Conservation (phyloP, 2,329 filamentous ascomycete genomes). For the Clarireedia homoeocarpa region DNA sequence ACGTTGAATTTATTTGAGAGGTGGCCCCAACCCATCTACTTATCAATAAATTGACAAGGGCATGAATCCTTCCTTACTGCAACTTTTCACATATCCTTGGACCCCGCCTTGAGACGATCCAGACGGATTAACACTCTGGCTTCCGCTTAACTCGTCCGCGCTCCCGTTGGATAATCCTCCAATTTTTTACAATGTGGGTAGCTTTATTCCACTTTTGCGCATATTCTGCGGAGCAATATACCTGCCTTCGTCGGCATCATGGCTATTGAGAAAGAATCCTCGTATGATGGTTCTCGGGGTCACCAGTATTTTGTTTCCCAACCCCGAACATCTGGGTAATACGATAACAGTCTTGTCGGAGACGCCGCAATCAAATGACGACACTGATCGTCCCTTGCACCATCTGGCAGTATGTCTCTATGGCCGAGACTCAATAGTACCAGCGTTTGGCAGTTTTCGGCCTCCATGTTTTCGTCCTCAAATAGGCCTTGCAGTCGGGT, state of each 20-base stretch:
- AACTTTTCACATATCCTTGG: background rate
- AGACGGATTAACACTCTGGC: background rate
- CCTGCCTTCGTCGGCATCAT: background rate
- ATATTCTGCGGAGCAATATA: background rate
- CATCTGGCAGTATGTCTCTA: background rate
- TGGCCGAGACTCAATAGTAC: background rate
- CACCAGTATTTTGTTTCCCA: background rate
- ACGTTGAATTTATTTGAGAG: background rate
- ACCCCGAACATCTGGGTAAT: background rate
- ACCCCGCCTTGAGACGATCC: slow-evolving; percentile 5
- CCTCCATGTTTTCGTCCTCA: background rate
- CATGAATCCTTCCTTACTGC: slow-evolving; percentile 7
- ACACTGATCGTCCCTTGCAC: background rate
- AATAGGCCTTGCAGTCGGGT: background rate
- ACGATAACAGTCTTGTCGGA: background rate
- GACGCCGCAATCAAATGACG: background rate
- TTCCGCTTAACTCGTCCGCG: slow-evolving; percentile 4
- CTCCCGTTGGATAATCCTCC: background rate
- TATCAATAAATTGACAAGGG: slow-evolving; percentile 8
- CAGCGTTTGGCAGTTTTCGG: background rate
- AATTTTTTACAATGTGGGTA: slow-evolving; percentile 6
- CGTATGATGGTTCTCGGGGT: background rate
- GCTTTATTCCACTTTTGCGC: slow-evolving; percentile 4
- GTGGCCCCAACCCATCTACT: background rate
- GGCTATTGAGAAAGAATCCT: background rate